These are phyloP conservation scores for Diutina scorzettiae DNA, from an alignment of 1,139 yeast genomes.

Conservation along the genomic window DNA sequence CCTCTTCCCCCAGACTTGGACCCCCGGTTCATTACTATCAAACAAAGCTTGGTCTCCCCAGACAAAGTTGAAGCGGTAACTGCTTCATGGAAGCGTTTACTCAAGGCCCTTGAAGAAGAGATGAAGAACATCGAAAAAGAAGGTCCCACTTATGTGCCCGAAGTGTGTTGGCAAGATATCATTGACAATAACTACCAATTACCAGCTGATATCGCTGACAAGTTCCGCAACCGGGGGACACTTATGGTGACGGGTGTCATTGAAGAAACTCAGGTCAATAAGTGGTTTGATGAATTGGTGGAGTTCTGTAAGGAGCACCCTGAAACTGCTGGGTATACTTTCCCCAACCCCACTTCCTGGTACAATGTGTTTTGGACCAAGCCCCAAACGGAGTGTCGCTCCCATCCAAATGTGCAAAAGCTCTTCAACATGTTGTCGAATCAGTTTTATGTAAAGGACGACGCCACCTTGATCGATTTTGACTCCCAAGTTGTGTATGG, in stretches of 20 bases:
- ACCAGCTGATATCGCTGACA: conserved; percentile 10
- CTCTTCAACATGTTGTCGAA: conserved; percentile 20
- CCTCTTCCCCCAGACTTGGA: conserved; percentile 10
- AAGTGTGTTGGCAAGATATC: conserved; percentile 12
- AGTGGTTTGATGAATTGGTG: conserved; percentile 13
- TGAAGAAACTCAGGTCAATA: conserved; percentile 10
- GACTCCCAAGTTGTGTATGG: conserved; percentile 24
- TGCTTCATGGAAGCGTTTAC: conserved; percentile 15
- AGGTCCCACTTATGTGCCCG: conserved; percentile 12
- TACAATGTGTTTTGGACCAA: conserved; percentile 27
- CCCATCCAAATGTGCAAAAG: conserved; percentile 24
- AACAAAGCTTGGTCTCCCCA: conserved; percentile 13
- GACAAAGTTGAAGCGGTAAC: conserved; percentile 14
- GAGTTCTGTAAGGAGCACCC: conserved; percentile 17
- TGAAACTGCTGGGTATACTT: conserved; percentile 18
- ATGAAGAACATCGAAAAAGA: conserved; percentile 10
- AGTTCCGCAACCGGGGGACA: conserved; percentile 12
- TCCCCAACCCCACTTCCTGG: conserved; percentile 18
- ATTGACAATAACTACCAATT: conserved; percentile 10
- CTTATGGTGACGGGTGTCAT: conserved; percentile 15
- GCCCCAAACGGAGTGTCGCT: conserved; percentile 29
- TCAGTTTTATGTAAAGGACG: conserved; percentile 20
- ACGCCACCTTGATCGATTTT: conserved; percentile 10
- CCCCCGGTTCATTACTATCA: conserved; percentile 10
- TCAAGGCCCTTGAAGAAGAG: conserved; percentile 12